These are phyloP conservation scores for Kwoniella shandongensis DNA, from an alignment of 768 basidiomycete species.

Conservation along the genomic window DNA sequence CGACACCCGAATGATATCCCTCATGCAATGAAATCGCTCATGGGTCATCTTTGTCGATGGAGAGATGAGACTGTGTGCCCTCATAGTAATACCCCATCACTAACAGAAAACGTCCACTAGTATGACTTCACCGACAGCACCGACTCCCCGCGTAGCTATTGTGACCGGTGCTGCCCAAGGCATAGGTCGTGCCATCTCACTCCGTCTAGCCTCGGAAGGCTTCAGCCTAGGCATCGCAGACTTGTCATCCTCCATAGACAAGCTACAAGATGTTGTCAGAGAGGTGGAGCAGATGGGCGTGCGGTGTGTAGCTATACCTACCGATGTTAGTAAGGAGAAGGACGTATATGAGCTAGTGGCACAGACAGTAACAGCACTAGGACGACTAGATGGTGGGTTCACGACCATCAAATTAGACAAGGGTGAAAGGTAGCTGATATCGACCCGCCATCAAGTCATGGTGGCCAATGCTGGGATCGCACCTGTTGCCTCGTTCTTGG, in stretches of 20 bases:
- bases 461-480: slow-evolving; percentile 14
- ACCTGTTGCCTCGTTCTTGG: slow-evolving; percentile 8
- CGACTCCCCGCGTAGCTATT: slow-evolving; percentile 3
- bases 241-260: background rate
- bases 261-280: background rate
- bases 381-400: slow-evolving; percentile 9
- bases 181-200: slow-evolving; percentile 6
- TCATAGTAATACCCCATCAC: too few relatives aligned
- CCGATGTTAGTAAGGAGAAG: slow-evolving; percentile 6
- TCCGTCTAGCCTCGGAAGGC: slow-evolving; percentile 7
- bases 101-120: too few relatives aligned
- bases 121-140: too few relatives aligned
- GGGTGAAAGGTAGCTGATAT: too few relatives aligned
- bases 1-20: too few relatives aligned
- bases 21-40: too few relatives aligned
- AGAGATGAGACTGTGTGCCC: too few relatives aligned
- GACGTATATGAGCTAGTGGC: slow-evolving; percentile 4
- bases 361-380: slow-evolving; percentile 6
- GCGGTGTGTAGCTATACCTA: background rate
- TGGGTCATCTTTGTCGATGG: too few relatives aligned
- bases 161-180: slow-evolving; percentile 12
- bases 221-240: slow-evolving; percentile 3
- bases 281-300: background rate
- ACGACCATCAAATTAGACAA: background rate
- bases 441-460: background rate